Percentiles rank a stretch among this genome's conserved stretches.
These are phyloP conservation scores for Pachyrhizus erosus DNA, from an alignment of 306 rosid species.

Conservation along the genomic window DNA sequence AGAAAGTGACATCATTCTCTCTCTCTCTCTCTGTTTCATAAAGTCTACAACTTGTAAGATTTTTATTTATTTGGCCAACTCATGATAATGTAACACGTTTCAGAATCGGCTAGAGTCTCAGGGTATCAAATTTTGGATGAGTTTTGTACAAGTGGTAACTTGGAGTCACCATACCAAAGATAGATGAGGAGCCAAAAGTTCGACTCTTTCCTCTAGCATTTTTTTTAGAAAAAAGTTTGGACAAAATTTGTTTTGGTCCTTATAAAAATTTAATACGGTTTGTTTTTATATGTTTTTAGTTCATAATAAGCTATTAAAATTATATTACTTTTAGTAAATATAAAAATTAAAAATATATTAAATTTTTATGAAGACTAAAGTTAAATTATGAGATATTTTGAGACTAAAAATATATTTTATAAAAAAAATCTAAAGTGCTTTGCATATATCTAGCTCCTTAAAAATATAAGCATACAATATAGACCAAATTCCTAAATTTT, in stretches of 20 bases:
- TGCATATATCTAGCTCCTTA: neutral
- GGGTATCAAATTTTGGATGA: neutral
- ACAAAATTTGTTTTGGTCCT: neutral
- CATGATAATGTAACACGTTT: neutral
- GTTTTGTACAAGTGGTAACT: neutral
- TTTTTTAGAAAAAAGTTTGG: neutral
- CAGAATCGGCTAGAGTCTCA: neutral
- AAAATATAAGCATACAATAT: neutral
- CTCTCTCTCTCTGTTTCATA: neutral
- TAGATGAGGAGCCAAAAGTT: neutral
- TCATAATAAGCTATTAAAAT: neutral
- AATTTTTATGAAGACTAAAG: neutral
- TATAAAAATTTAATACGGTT: neutral
- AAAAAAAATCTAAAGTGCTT: neutral
- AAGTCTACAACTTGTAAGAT: neutral
- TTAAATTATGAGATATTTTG: neutral
- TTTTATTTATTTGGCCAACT: constrained; percentile 8
- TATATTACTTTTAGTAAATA: neutral
- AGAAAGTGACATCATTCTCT: constrained; percentile 13
- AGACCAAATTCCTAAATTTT: neutral
- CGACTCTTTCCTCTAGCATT: neutral
- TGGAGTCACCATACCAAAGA: constrained; percentile 8
- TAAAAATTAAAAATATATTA: neutral
- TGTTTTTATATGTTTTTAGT: neutral
- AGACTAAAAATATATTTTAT: neutral